Evolutionary conservation across 495 filamentous ascomycete species (phyloP), one percentile per base, ranked within the genome.

Genomic region (Lentithecium fluviatile): DNA sequence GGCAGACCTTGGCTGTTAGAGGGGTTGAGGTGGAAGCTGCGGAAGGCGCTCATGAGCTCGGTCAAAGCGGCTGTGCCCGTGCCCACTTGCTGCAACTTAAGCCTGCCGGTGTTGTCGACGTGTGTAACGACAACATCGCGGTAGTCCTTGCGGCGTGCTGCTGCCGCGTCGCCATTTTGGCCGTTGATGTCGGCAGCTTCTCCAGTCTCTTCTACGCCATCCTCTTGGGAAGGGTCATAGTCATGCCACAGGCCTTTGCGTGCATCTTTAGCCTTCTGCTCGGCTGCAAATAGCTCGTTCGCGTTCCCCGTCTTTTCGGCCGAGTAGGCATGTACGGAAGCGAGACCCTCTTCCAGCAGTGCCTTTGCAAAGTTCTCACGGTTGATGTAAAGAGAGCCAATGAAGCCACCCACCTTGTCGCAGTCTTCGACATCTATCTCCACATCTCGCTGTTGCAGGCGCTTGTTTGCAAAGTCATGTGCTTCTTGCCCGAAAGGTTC

Each of bases 401-500:
- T 96, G 79, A 99, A 99, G 54, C 93, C 95, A 65, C 95, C 95
- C 32, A 90, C 85, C 78, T 96, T 96, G 77, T 99, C 95, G 52
- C 89, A 88, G 69, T 91, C 91, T 74, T 95, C 88, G 10, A 99
- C 85, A 60, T 97, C 91, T 58, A 99, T 90, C 76, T 97, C 94
- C 42, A 95, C 92, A 69, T 99, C 95, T 45, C 95, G 85, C 78
- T 99, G 95, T 78, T 92, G 86, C 75, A 87, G 89, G 40, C 90
- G 86, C 52, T 82, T 86, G 73, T 89, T 90, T 24, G 90, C 91
- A 64, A 96, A 83, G 29, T 97, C 91, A 50, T 95, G 83, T 1
- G 93, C 94, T 76, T 99, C 95, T 68, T 94, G 86, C 11, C 95
- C 95, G 63, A 95, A 97, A 1, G 95, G 94, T 75, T 99, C 95